Conservation (phyloP, 306 rosid species). For the Senna tora region DNA sequence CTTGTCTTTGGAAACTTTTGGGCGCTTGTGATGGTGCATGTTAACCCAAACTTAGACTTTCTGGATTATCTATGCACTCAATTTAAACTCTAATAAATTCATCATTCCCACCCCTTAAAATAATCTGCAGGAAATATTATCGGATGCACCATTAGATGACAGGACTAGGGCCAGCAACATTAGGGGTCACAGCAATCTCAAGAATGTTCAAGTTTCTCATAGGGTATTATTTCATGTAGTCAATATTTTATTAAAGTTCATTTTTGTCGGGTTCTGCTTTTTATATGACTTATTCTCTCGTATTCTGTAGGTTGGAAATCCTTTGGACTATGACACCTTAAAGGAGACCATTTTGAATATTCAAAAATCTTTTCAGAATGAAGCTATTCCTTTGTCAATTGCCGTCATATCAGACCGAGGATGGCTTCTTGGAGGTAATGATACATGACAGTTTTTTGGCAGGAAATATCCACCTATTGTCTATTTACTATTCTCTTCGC, state of each 20-base stretch:
- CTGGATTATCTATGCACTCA: conserved; percentile 34
- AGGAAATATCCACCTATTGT: conserved; percentile 41
- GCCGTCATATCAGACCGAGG: conserved; percentile 84
- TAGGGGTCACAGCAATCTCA: conserved; percentile 53
- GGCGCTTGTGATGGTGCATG: conserved; percentile 20
- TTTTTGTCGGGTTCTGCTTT: conserved; percentile 20
- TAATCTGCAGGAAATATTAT: conserved; percentile 74
- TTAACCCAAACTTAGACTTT: background rate
- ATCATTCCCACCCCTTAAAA: conserved; percentile 32
- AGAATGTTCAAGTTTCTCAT: conserved; percentile 79
- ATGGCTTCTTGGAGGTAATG: conserved; percentile 86
- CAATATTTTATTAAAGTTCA: conserved; percentile 32
- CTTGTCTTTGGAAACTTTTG: conserved; percentile 5
- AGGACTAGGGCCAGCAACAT: conserved; percentile 55
- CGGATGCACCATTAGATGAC: conserved; percentile 74
- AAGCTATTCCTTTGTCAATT: conserved; percentile 69
- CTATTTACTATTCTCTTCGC: conserved; percentile 49
- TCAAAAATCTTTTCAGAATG: conserved; percentile 56
- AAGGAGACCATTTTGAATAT: conserved; percentile 70
- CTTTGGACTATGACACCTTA: conserved; percentile 80
- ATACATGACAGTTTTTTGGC: conserved; percentile 23
- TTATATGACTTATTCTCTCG: conserved; percentile 19
- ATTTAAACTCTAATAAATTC: conserved; percentile 32
- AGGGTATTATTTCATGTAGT: conserved; percentile 55
- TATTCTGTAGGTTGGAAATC: conserved; percentile 78